These are phyloP conservation scores for Zygosaccharomyces lentus DNA, from an alignment of 805 yeast genomes.

Conservation along the genomic window DNA sequence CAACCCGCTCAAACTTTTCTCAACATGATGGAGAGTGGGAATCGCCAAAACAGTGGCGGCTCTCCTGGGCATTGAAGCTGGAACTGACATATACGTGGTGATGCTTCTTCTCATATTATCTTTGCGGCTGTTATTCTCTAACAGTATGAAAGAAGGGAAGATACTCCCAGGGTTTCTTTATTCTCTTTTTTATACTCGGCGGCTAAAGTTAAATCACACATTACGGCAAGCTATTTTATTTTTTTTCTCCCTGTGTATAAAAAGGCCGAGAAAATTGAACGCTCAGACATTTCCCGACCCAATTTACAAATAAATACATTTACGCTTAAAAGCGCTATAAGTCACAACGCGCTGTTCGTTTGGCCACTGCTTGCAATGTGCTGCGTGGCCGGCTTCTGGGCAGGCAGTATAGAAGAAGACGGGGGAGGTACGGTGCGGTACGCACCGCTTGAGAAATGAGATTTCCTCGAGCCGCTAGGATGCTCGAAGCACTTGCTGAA, in stretches of 20 bases:
- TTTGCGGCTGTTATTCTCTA: background rate
- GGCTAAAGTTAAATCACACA: background rate
- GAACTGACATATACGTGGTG: constrained; percentile 3
- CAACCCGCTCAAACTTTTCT: constrained; percentile 3
- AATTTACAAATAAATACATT: background rate
- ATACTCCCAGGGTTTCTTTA: background rate
- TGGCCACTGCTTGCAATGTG: background rate
- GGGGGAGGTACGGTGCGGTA: background rate
- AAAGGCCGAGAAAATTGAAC: background rate
- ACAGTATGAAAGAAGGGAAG: background rate
- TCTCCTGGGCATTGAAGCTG: constrained; percentile 2
- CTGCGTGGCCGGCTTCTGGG: background rate
- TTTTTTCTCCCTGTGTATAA: constrained; percentile 1
- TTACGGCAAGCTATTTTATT: background rate
- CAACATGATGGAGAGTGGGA: constrained; percentile 8
- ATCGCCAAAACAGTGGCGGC: constrained; percentile 7
- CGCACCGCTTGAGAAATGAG: background rate
- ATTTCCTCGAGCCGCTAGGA: no score
- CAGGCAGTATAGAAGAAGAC: background rate
- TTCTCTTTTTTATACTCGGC: constrained; percentile 3
- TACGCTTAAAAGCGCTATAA: background rate
- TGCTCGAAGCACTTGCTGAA: background rate
- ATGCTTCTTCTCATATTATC: constrained; percentile 8
- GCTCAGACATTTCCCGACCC: background rate
- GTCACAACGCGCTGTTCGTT: background rate